Evolutionary conservation across 1,139 yeast genomes (phyloP), one percentile per base, ranked within the genome.

Genomic region (Geotrichum europaeum): DNA sequence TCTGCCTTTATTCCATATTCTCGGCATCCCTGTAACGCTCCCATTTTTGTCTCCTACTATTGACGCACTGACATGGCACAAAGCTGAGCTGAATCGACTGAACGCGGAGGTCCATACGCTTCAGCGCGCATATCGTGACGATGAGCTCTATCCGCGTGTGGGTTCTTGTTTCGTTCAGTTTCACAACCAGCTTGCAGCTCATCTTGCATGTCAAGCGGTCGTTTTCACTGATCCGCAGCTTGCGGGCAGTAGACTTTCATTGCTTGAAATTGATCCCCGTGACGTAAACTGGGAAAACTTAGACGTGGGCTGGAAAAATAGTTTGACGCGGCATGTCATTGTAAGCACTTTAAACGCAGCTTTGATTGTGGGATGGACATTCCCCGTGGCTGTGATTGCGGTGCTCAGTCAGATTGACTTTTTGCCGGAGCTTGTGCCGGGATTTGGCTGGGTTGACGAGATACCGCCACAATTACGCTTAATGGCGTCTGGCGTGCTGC

Each of bases 361-460:
- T 3, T 67, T 86, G 66, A 79, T 89, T 58, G 77, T 88, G 22
- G 84, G 89, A 66, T 89, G 96, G 96, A 86, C 95, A 45, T 80
- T 89, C 63, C 96, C 96, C 1, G 94, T 89, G 15, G 89, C 96
- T 4, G 85, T 89, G 64, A 88, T 89, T 28, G 95, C 96, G 74
- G 78, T 85, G 61, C 83, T 89, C 62, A 86, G 96, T 18, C 89
- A 89, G 69, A 77, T 88, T 56, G 84, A 86, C 60, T 85, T 82
- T 68, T 78, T 89, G 66, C 79, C 82, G 4, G 75, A 77, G 55
- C 84, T 84, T 67, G 77, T 88, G 55, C 86, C 79, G 12, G 86
- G 84, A 75, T 78, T 89, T 68, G 75, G 75, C 47, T 88, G 87
- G 75, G 80, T 89, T 63, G 78, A 84, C 64, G 78, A 81, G n/a